Evolutionary conservation across 2,329 filamentous ascomycete genomes (phyloP), one percentile per base, ranked within the genome.

Genomic region (Aspergillus viridinutans): DNA sequence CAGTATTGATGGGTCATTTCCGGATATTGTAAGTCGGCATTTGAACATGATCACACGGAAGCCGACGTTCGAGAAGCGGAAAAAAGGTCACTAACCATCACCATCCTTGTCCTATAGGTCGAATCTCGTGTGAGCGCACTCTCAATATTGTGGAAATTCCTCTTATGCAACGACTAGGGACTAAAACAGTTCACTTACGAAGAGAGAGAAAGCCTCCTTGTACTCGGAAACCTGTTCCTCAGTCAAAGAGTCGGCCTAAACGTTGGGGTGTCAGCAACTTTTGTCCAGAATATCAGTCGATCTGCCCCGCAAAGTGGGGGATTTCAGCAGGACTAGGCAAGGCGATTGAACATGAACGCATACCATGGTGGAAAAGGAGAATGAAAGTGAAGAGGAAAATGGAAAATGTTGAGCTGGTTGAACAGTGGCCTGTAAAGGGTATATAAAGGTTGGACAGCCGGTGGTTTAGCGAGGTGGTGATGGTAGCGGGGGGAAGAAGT

Each of bases 151-250:
- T 4, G 17, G 38, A 23, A 26, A 43, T 23, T 26, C 12, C 23
- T 26, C 43, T 26, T 25, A 23, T 47, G 7, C 9, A 42, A 47
- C 10, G 17, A 28, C 21, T 32, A 52, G 47, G 55, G 59, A 49
- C 40, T 35, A 40, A 6, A 28, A 7, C 7, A 56, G 48, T 42
- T 55, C 20, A 87, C 94, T 88, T 88, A 99, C 94, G 80, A 99
- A 99, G 67, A 99, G 90, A 77, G 94, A 99, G 83, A 99, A 99
- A 55, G 94, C 94, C 83, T 99, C 94, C 90, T 97, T 99, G 85
- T 97, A 99, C 83, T 99, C 94, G 76, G 94, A 97, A 77, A 99
- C 94, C 86, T 99, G 94, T 83, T 99, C 94, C 85, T 99, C 94
- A 71, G 94, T 97, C 74, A 99, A 89, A 78, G 93, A 93, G 78